Base-by-base conservation (phyloP, 768 basidiomycete species). In the Rhodosporidiobolus sp. region DNA sequence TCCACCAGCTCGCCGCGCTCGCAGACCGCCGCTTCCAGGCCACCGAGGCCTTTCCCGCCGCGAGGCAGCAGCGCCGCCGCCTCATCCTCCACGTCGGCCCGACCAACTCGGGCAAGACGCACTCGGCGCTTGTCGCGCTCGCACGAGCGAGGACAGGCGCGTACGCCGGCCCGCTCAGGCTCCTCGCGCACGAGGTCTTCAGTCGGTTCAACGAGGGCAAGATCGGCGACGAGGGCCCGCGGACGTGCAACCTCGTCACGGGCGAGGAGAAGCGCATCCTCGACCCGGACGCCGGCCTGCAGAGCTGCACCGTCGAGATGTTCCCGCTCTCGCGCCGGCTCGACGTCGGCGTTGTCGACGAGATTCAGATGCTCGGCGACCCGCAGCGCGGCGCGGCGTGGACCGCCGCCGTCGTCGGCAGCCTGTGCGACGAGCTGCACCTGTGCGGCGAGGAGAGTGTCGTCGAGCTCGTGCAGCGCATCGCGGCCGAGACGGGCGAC, bases 231-330 rank as follows among this genome's bases (percentile, higher is more conserved):
- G 81, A 87, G 7, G 92, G 89, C 3, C 53, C 54, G 30, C 84
- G 90, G 32, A 77, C 78, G 34, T 97, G 94, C 81, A 95, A 95
- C 79, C 86, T 98, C 80, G 69, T 91, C 61, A 99, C 95, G 0
- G 95, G 95, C 12, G 95, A 97, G 81, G 94, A 97, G 80, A 85
- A 87, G 69, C 87, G 88, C 77, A 84, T 90, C 43, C 86, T 95
- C 30, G 83, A 84, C 16, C 83, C 83, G 1, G 76, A 83, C 12
- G 87, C 87, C 0, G 81, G 84, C 0, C 80, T 96, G 49, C 69
- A 84, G n/a, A 89, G 88, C 79, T 93, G 91, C 80, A 99, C 96
- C 4, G 89, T 97, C 76, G 96, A 99, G 84, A 99, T 98, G 94
- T 80, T 90, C 46, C 83, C 84, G 10, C 74, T 83, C 17, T 72